These are phyloP conservation scores for Centaurea solstitialis DNA, from an alignment of 129 eudicot genomes.

Conservation along the genomic window DNA sequence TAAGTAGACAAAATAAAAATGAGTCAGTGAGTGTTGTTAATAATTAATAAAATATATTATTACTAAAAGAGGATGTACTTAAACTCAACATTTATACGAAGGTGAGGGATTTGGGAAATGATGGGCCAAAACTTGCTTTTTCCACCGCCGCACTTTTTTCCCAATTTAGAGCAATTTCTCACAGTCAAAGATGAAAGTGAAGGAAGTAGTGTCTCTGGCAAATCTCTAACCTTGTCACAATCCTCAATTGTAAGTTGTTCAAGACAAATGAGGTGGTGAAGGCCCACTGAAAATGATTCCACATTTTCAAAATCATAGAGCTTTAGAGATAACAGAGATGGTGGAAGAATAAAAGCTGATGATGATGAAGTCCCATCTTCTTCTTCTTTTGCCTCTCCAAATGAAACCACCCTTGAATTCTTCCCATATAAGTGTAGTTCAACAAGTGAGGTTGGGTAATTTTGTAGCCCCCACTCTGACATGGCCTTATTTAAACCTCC, in stretches of 20 bases:
- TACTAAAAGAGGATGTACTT: no score
- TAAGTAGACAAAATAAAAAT: background rate
- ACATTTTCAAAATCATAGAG: background rate
- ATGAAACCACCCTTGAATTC: constrained; percentile 5
- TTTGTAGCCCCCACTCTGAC: background rate
- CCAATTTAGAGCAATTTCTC: no score
- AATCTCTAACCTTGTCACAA: no score
- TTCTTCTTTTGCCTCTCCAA: background rate
- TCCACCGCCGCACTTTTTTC: no score
- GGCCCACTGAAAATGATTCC: constrained; percentile 6
- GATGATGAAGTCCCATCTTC: background rate
- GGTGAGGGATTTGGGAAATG: no score
- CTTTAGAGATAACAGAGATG: background rate
- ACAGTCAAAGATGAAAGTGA: no score
- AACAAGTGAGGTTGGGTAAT: constrained; percentile 2
- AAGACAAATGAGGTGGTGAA: background rate
- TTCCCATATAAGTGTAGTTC: background rate
- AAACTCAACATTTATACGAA: no score
- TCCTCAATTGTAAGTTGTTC: no score
- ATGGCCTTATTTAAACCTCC: background rate
- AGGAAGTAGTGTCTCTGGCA: no score
- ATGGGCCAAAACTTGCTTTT: no score
- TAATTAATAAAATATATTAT: no score
- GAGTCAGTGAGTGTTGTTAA: background rate
- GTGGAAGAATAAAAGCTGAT: constrained; percentile 1